These are phyloP conservation scores for Xylariaceae sp. DNA, from an alignment of 2,329 filamentous ascomycete genomes.

Conservation along the genomic window DNA sequence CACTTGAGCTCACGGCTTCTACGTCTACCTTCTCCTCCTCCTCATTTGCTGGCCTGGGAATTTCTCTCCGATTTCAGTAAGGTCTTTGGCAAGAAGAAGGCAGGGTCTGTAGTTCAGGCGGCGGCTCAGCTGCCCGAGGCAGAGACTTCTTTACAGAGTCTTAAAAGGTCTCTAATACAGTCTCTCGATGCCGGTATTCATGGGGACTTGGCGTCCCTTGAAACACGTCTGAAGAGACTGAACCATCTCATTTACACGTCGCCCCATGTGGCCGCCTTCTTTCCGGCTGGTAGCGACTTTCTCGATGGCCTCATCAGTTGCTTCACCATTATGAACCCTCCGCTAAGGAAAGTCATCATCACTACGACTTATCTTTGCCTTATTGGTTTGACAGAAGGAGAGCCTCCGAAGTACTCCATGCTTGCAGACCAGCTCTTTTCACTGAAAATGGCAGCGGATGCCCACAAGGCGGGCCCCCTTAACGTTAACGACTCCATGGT, in stretches of 20 bases:
- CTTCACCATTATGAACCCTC: conserved; percentile 59
- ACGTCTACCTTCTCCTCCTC: conserved; percentile 38
- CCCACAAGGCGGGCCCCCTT: conserved; percentile 51
- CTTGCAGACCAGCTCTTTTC: conserved; percentile 80
- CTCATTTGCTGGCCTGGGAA: conserved; percentile 54
- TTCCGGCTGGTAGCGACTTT: conserved; percentile 83
- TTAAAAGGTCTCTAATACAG: conserved; percentile 59
- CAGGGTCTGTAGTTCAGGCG: conserved; percentile 43
- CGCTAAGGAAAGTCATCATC: conserved; percentile 61
- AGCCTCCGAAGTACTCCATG: conserved; percentile 65
- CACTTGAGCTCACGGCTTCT: conserved; percentile 57
- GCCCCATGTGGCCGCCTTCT: conserved; percentile 51
- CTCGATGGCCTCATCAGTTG: conserved; percentile 67
- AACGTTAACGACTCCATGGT: conserved; percentile 68
- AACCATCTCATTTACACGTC: conserved; percentile 61
- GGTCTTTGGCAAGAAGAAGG: conserved; percentile 59
- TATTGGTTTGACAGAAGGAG: conserved; percentile 60
- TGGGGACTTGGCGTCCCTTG: conserved; percentile 49
- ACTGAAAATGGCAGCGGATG: conserved; percentile 65
- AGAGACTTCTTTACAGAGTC: conserved; percentile 50
- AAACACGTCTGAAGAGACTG: conserved; percentile 51
- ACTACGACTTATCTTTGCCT: conserved; percentile 72
- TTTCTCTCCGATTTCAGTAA: conserved; percentile 65
- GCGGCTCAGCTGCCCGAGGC: conserved; percentile 50
- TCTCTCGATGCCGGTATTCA: conserved; percentile 57